Evolutionary conservation across 495 filamentous ascomycete genomes (phyloP).

Genomic region (Daldinia caldariorum): DNA sequence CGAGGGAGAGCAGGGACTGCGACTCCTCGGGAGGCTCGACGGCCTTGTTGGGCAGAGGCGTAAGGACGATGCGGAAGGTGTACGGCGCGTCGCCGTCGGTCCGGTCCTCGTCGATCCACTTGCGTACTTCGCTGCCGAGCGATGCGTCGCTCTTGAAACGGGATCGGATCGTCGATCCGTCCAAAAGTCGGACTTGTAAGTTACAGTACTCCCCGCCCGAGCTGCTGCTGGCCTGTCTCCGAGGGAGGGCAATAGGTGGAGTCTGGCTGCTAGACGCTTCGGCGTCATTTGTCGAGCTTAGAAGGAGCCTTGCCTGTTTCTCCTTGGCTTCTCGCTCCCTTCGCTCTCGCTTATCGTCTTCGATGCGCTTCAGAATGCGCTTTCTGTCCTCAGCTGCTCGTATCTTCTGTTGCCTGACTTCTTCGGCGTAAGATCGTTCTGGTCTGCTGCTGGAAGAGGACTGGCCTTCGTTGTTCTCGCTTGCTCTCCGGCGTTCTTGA

Average conservation of each 20-base stretch:
- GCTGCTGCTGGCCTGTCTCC: slow-evolving; percentile 5
- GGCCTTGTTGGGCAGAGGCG: slow-evolving; percentile 77
- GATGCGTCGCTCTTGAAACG: slow-evolving; percentile 73
- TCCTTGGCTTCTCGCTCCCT: slow-evolving; percentile 60
- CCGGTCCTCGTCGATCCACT: slow-evolving; percentile 73
- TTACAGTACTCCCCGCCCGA: slow-evolving; percentile 59
- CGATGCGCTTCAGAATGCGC: slow-evolving; percentile 69
- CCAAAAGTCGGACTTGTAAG: slow-evolving; percentile 84
- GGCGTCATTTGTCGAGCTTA: slow-evolving; percentile 12
- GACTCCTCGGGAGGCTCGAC: slow-evolving; percentile 80
- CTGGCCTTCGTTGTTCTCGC: slow-evolving; percentile 45
- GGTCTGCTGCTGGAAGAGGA: slow-evolving; percentile 22
- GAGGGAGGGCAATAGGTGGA: slow-evolving; percentile 13
- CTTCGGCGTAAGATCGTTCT: slow-evolving; percentile 55
- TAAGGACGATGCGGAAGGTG: slow-evolving; percentile 84
- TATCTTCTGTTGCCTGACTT: slow-evolving; percentile 60
- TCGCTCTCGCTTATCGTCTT: slow-evolving; percentile 74
- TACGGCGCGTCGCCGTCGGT: slow-evolving; percentile 65
- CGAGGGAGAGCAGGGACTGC: slow-evolving; percentile 70
- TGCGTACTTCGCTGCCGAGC: slow-evolving; percentile 73
- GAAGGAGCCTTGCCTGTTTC: slow-evolving; percentile 51
- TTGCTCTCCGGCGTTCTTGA: slow-evolving; percentile 46
- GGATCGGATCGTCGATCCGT: slow-evolving; percentile 79
- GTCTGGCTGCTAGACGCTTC: slow-evolving; percentile 1
- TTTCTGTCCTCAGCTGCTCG: slow-evolving; percentile 68